A percentile compares a stretch with the other conserved stretches of the same genome.
phyloP scores from a whole-genome alignment of 2,329 filamentous ascomycete species.

The Claviceps sp. region DNA sequence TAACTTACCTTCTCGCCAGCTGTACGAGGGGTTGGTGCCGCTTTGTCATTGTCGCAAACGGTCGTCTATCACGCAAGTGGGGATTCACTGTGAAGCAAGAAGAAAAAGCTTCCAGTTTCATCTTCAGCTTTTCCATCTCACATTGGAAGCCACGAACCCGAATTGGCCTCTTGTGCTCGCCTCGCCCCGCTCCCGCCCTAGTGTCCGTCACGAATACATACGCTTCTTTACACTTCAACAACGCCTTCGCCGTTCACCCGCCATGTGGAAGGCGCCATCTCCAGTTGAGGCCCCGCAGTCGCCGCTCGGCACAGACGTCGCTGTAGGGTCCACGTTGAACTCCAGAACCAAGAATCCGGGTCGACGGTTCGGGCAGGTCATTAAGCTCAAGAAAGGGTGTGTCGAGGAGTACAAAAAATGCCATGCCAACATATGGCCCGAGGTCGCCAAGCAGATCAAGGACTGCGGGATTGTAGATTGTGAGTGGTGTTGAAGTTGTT shows the following conservation, averaged over 20 bases:
- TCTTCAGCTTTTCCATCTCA: no score
- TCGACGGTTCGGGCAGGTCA: constrained; percentile 55
- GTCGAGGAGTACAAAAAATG: constrained; percentile 59
- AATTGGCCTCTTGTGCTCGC: background rate
- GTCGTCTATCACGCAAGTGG: background rate
- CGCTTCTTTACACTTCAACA: background rate
- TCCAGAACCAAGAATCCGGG: constrained; percentile 26
- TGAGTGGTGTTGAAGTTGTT: constrained; percentile 20
- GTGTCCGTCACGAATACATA: no score
- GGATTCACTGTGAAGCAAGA: background rate
- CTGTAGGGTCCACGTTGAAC: background rate
- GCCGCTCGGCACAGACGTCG: background rate
- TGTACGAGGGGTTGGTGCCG: no score
- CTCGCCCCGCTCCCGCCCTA: background rate
- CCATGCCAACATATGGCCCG: constrained; percentile 64
- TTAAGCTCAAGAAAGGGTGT: constrained; percentile 55
- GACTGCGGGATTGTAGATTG: constrained; percentile 64
- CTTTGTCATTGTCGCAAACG: background rate
- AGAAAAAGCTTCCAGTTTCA: no score
- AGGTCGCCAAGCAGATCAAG: constrained; percentile 63
- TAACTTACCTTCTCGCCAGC: no score
- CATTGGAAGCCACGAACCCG: no score
- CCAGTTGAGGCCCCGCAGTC: constrained; percentile 7
- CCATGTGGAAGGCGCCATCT: constrained; percentile 15
- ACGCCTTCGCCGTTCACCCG: background rate